Conservation (phyloP, 2,329 filamentous ascomycete species). For the Zymoseptoria tritici region DNA sequence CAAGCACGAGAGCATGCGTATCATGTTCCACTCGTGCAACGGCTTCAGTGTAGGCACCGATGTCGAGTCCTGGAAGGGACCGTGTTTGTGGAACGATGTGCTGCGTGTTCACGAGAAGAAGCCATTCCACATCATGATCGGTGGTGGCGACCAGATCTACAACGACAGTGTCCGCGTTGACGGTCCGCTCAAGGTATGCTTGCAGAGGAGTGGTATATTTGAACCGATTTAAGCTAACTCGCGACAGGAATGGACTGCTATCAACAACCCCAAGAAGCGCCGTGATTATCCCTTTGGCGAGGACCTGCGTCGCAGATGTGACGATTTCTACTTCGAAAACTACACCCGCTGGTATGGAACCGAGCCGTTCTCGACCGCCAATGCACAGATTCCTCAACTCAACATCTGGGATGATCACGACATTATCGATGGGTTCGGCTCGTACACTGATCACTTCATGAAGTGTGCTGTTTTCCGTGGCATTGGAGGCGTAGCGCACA, state of each 20-base stretch:
- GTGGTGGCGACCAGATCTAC: constrained; percentile 82
- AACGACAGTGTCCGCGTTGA: constrained; percentile 73
- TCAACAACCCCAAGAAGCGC: constrained; percentile 53
- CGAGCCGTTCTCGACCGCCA: constrained; percentile 52
- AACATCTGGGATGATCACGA: constrained; percentile 62
- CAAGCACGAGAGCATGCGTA: constrained; percentile 56
- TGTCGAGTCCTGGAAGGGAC: constrained; percentile 53
- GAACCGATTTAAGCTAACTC: not conserved
- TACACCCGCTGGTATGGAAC: constrained; percentile 63
- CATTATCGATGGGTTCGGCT: constrained; percentile 60
- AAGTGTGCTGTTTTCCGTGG: constrained; percentile 57
- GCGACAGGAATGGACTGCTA: constrained; percentile 52
- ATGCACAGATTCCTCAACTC: constrained; percentile 56
- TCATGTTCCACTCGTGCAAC: constrained; percentile 64
- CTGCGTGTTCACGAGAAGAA: constrained; percentile 51
- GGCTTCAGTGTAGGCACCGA: constrained; percentile 61
- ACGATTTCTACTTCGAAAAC: constrained; percentile 56
- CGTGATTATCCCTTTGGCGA: constrained; percentile 59
- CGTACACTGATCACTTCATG: constrained; percentile 62
- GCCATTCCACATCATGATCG: constrained; percentile 66
- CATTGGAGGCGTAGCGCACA: constrained; percentile 51
- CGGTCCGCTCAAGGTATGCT: constrained; percentile 54
- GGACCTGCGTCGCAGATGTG: constrained; percentile 50
- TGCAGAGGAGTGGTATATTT: not conserved
- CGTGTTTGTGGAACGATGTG: constrained; percentile 57